Evolutionary conservation across 176 grass and related monocot species (phyloP), one percentile per base, ranked within the genome.

Genomic region (Chloris gayana): DNA sequence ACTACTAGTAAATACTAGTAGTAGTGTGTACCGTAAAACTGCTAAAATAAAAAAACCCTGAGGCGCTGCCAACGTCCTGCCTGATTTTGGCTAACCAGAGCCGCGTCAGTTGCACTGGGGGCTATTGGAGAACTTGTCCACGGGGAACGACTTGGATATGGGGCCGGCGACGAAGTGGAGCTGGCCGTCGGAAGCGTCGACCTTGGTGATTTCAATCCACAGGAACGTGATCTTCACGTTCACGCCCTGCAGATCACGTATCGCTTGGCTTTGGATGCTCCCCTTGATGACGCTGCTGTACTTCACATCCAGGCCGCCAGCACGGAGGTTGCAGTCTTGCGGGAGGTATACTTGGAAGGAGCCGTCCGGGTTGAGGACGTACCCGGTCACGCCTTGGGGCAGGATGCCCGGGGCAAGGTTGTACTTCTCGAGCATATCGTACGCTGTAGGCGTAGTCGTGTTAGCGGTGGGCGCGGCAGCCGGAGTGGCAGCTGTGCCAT

Each of bases 261-360:
- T 70, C 54, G 5, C 24, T 19, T 76, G 49, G 10, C 10, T 10
- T 6, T 46, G 46, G 33, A 86, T 75, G 29, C 24, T 77, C 1
- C 88, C 91, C 9, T 70, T 41, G 30, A 94, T 58, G 56, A 31
- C 71, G 37, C 68, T 30, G 2, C 58, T 49, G 50, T 84, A 94
- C 15, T 32, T 34, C 22, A 88, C 33, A 18, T 64, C 22, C 32
- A 81, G 73, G 18, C 59, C 73, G 6, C 33, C 70, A 6, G 76
- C 50, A 6, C 34, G 12, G 70, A 91, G 49, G 11, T 86, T 35
- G 58, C 88, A 91, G 45, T 91, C 85, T 0, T 25, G 49, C 2
- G 47, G 47, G n/a, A 88, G 76, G 45, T 81, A 81, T 32, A 88
- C 82, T 70, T 91, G 83, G 9, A 94, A 94, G 78, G 51, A 80